Conservation (phyloP, 352 stramenopile species). For the Globisporangium alternatum region DNA sequence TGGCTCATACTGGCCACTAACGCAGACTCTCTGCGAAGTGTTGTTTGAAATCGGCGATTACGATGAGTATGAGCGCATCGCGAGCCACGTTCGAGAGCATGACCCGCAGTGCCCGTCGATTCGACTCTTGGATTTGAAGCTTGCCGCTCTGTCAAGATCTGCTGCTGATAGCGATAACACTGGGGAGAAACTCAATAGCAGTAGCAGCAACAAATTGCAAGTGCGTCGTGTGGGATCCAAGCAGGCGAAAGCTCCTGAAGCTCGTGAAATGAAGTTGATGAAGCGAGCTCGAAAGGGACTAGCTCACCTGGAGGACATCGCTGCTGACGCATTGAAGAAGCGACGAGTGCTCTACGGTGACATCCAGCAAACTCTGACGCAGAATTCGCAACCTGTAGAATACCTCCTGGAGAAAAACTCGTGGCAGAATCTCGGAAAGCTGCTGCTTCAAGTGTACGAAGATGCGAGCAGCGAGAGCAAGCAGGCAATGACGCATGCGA, state of each 20-base stretch:
- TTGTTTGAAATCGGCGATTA: conserved; percentile 50
- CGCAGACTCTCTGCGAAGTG: conserved; percentile 56
- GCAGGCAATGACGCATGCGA: conserved; percentile 18
- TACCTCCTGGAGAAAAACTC: conserved; percentile 46
- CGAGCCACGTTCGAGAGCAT: conserved; percentile 35
- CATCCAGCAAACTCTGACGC: conserved; percentile 19
- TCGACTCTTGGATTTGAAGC: conserved; percentile 24
- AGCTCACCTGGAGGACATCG: conserved; percentile 10
- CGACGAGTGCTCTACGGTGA: conserved; percentile 25
- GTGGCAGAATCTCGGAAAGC: conserved; percentile 51
- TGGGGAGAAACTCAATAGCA: neutral
- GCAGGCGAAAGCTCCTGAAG: neutral
- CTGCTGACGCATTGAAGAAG: conserved; percentile 23
- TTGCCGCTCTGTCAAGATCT: neutral
- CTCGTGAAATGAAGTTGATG: conserved; percentile 14
- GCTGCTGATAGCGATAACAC: neutral
- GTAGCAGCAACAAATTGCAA: neutral
- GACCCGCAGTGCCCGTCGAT: conserved; percentile 45
- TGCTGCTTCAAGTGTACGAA: conserved; percentile 64
- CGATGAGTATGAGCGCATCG: conserved; percentile 44
- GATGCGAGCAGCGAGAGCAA: conserved; percentile 37
- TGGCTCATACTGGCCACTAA: conserved; percentile 59
- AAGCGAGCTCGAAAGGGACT: conserved; percentile 16
- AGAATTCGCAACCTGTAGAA: conserved; percentile 17
- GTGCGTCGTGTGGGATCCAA: neutral